Percentiles rank a stretch among this genome's conserved stretches.
These are phyloP conservation scores for Cercospora sp. DNA, from an alignment of 2,329 filamentous ascomycete species.

Conservation along the genomic window DNA sequence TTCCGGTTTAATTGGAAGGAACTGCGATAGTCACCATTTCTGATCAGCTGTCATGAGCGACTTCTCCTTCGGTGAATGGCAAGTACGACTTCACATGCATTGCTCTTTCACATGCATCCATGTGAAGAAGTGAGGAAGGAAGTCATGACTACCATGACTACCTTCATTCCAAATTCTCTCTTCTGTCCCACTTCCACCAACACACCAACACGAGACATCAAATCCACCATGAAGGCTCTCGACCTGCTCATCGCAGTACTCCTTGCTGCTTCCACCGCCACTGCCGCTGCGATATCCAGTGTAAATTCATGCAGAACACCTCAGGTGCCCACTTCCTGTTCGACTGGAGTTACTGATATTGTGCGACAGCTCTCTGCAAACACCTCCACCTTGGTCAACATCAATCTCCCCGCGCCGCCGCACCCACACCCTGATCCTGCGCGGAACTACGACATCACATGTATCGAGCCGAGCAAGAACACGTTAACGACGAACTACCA, in stretches of 20 bases:
- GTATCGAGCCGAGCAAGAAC: not conserved
- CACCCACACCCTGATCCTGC: not conserved
- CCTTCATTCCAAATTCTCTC: not conserved
- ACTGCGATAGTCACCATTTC: no score
- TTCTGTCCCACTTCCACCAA: not conserved
- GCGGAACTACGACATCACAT: not conserved
- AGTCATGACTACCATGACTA: not conserved
- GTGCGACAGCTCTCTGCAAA: not conserved
- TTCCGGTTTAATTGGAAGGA: no score
- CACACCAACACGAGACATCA: not conserved
- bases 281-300: not conserved
- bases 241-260: not conserved
- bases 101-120: not conserved
- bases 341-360: not conserved
- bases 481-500: not conserved
- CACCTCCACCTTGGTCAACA: not conserved
- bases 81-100: not conserved
- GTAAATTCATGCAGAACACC: not conserved
- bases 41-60: not conserved
- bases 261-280: not conserved
- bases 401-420: not conserved
- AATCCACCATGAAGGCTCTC: not conserved
- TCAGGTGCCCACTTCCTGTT: not conserved
- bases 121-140: not conserved
- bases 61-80: not conserved